Percentiles rank a stretch among this genome's conserved stretches.
phyloP scores from a whole-genome alignment of 164 flowering plant species.

The Umbilicus rupestris region DNA sequence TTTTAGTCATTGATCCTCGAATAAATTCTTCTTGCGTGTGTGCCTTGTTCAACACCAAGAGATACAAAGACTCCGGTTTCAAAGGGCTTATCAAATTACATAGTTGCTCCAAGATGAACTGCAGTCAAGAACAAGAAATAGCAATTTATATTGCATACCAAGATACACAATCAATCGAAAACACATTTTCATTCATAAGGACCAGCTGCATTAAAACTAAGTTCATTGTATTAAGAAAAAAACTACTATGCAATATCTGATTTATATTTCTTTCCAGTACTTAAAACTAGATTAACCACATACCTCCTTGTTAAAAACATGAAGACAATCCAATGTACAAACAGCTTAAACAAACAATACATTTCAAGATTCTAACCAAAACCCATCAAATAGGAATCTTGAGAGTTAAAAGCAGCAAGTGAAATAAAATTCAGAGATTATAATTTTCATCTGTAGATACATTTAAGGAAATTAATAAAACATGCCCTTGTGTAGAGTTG shows the following conservation, averaged over 20 bases:
- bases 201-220: background rate
- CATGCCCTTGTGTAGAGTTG: background rate
- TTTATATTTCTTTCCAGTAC: background rate
- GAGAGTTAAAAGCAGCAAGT: too few relatives aligned
- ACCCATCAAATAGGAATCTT: background rate
- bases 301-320: too few relatives aligned
- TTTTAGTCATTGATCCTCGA: slow-evolving; percentile 98
- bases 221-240: background rate
- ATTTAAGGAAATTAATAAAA: too few relatives aligned
- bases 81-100: slow-evolving; percentile 96
- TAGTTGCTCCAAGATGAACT: slow-evolving; percentile 98
- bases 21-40: slow-evolving; percentile 99
- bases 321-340: too few relatives aligned
- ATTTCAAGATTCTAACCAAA: background rate
- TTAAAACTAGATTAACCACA: too few relatives aligned
- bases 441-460: too few relatives aligned
- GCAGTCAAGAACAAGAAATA: slow-evolving; percentile 20
- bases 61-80: slow-evolving; percentile 85
- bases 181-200: background rate
- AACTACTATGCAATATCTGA: background rate
- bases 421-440: too few relatives aligned
- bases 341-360: background rate
- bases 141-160: background rate
- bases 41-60: slow-evolving; percentile 81
- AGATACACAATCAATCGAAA: background rate